Percentiles rank a stretch among this genome's conserved stretches.
phyloP scores from a whole-genome alignment of 2,329 filamentous ascomycete genomes.

The Chaetomium sp. region DNA sequence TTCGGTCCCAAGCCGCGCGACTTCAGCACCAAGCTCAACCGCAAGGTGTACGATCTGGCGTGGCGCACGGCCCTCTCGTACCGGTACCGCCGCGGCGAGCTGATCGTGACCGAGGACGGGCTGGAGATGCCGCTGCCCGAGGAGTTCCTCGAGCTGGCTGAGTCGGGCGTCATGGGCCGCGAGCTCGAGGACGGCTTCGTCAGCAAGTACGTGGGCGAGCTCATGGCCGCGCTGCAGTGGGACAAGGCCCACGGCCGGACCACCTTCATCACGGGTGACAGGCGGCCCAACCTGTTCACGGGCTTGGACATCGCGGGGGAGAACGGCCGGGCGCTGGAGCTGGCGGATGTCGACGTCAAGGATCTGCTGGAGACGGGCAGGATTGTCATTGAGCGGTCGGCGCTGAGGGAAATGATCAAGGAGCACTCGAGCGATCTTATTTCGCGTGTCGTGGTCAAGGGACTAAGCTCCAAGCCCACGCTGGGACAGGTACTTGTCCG shows the following conservation, averaged over 20 bases:
- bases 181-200: conserved; percentile 52
- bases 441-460: conserved; percentile 50
- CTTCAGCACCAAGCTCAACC: conserved; percentile 79
- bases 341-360: conserved; percentile 91
- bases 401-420: conserved; percentile 73
- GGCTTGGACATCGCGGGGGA: conserved; percentile 65
- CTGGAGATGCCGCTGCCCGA: conserved; percentile 65
- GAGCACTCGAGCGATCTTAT: conserved; percentile 70
- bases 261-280: conserved; percentile 69
- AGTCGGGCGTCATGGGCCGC: conserved; percentile 39
- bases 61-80: conserved; percentile 94
- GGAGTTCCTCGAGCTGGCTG: conserved; percentile 50
- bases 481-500: conserved; percentile 45
- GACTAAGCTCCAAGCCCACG: conserved; percentile 41
- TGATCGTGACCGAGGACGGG: conserved; percentile 80
- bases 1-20: conserved; percentile 92
- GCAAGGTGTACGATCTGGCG: conserved; percentile 92
- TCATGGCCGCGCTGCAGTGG: conserved; percentile 72
- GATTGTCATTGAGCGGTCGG: conserved; percentile 81
- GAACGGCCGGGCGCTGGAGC: conserved; percentile 69
- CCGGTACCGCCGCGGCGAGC: conserved; percentile 82
- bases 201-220: conserved; percentile 63
- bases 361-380: conserved; percentile 83
- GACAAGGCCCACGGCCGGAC: conserved; percentile 68
- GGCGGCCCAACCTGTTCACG: conserved; percentile 64